These are phyloP conservation scores for Aspergillus alliaceus DNA, from an alignment of 2,329 filamentous ascomycete genomes.

Conservation along the genomic window DNA sequence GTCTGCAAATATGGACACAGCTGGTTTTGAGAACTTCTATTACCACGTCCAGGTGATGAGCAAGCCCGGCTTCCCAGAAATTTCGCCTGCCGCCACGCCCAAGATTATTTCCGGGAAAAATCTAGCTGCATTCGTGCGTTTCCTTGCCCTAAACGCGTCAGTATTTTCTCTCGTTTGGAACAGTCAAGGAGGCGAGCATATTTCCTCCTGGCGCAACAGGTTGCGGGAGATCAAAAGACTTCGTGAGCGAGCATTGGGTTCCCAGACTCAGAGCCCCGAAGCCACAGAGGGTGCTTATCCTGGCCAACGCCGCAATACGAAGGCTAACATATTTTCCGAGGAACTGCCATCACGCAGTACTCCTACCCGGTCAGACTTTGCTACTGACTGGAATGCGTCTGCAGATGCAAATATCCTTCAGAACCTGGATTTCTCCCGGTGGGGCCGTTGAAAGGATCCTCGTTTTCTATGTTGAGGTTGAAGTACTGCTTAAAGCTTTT, in stretches of 20 bases:
- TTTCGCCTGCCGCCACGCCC: conserved; percentile 83
- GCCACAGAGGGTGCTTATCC: conserved; percentile 32
- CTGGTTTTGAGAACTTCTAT: conserved; percentile 54
- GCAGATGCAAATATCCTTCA: conserved; percentile 40
- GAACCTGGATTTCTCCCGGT: conserved; percentile 45
- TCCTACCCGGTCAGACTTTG: conserved; percentile 35
- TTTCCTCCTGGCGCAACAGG: conserved; percentile 86
- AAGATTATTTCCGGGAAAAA: conserved; percentile 85
- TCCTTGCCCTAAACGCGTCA: conserved; percentile 87
- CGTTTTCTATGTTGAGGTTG: background rate
- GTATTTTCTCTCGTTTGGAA: conserved; percentile 93
- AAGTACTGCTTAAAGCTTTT: background rate
- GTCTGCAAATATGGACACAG: conserved; percentile 32
- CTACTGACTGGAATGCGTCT: conserved; percentile 38
- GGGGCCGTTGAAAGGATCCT: conserved; percentile 32
- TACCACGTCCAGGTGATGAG: conserved; percentile 90
- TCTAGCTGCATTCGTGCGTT: conserved; percentile 79
- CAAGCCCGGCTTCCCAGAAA: conserved; percentile 83
- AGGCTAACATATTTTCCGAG: conserved; percentile 39
- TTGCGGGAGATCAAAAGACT: conserved; percentile 81
- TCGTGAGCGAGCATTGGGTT: conserved; percentile 57
- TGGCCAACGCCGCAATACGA: conserved; percentile 37
- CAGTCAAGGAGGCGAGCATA: conserved; percentile 70
- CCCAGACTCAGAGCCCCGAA: conserved; percentile 30
- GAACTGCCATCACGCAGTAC: conserved; percentile 32